Evolutionary conservation across 2,329 filamentous ascomycete species (phyloP), one percentile per base, ranked within the genome.

Genomic region (Zymoseptoria crescenta): DNA sequence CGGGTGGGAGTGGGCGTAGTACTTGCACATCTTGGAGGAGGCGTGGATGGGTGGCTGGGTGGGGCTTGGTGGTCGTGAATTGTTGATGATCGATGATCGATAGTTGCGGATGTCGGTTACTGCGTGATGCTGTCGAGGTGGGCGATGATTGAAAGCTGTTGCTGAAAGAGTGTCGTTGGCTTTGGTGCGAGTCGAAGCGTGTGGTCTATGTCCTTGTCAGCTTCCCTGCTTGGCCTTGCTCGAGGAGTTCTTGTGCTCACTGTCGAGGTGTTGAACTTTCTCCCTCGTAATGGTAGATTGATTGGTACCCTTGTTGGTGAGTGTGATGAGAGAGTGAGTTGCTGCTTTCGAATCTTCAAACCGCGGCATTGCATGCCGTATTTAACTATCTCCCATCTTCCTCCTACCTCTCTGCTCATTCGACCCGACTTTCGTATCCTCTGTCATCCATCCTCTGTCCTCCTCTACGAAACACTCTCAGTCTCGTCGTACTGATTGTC

Each of bases 1-100:
- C 13, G 69, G 67, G 69, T 79, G 73, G 3, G 69, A 72, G 70
- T 79, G 77, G 53, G 76, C 77, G 67, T 79, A 77, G 68, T 77
- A 79, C 67, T 73, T 76, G 70, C 76, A 78, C 77, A 79, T 79
- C n/a, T 57, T 59, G 54, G 56, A 49, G 53, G n/a, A 50, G n/a
- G 16, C n/a, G 41, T 19, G 16, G 51, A 19, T 30, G n/a, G 19
- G 21, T 29, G 30, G 20, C 24, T 1, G 19, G 27, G 3, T 49
- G 50, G 41, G 20, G 41, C 13, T 54, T 28, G 50, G 16, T 45
- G 29, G 55, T 24, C 35, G 35, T 16, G 35, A 2, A 13, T 45
- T 45, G 35, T 24, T 35, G 45, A 28, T 13, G 51, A 21, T 59
- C 28, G 54, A 8, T 21, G 20, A 30, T 19, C 20, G 52, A 9